Evolutionary conservation across 2,329 filamentous ascomycete species (phyloP), one percentile per base, ranked within the genome.

Genomic region (Alternaria sp.): DNA sequence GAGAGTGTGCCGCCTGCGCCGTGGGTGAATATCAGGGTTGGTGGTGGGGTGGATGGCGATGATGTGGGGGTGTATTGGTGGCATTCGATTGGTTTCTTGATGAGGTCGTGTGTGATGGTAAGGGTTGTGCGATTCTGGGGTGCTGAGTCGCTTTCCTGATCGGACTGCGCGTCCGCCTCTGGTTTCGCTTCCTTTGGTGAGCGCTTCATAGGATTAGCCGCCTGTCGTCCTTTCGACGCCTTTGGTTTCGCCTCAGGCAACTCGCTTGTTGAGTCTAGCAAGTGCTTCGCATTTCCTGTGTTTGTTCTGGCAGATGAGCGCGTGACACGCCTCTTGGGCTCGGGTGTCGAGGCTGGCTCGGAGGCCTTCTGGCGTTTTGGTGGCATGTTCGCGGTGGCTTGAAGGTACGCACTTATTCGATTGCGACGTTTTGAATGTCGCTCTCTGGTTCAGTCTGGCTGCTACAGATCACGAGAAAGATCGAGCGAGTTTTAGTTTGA

Each of bases 1-100:
- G 73, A 69, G 47, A 83, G 74, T 2, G 77, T 80, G 52, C 82
- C 82, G 25, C 81, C 81, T 51, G 82, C 82, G 58, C 82, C 82
- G 63, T 84, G 82, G 32, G 82, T 83, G 71, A 82, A 83, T 26
- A 83, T 74, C 1, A 83, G 69, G 10, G 44, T 49, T 49, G 53
- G 13, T 4, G 21, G 13, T 8, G 40, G 28, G 11, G 61, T 12
- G 13, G 25, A 10, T 23, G 59, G 3, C 12, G 49, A 32, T 10
- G 56, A 15, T 25, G 13, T 40, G 0, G 62, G 23, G 0, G 43
- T 23, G 55, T 76, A 76, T 8, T 57, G 40, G 7, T 73, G 67
- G 59, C 70, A 74, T 51, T 60, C 46, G 10, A 75, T 63, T 3
- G 71, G 66, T 4, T 62, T 71, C n/a, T 73, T 75, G 32, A 73